Percentiles rank a stretch among this genome's conserved stretches.
phyloP scores from a whole-genome alignment of 2,329 filamentous ascomycete species.

The Phoma sp. region DNA sequence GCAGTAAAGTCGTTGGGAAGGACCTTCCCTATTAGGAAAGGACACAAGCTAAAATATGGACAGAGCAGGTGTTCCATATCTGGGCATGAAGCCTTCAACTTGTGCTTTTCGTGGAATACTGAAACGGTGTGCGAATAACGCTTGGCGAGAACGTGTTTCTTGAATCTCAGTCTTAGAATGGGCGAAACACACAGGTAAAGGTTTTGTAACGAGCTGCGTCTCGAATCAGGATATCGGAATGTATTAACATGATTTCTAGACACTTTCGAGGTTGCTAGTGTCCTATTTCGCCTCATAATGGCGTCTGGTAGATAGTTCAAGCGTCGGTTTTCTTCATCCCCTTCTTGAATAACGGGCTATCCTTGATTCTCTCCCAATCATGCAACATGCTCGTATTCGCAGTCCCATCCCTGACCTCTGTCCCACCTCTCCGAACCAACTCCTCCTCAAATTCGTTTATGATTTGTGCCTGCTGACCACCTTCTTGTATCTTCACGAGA shows the following conservation, averaged over 20 bases:
- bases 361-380: slow-evolving; percentile 47
- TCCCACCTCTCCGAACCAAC: slow-evolving; percentile 50
- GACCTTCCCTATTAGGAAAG: background rate
- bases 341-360: slow-evolving; percentile 43
- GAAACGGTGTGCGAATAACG: too few species aligned
- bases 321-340: slow-evolving; percentile 37
- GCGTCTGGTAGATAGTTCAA: background rate
- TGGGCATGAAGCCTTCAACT: too few species aligned
- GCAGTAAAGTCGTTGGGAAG: background rate
- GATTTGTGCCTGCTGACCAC: slow-evolving; percentile 32
- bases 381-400: slow-evolving; percentile 47
- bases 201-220: too few species aligned
- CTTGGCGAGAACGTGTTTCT: too few species aligned
- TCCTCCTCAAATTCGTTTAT: slow-evolving; percentile 55
- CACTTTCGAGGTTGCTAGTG: too few species aligned
- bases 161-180: too few species aligned
- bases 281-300: too few species aligned
- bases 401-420: slow-evolving; percentile 42
- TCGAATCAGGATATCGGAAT: too few species aligned
- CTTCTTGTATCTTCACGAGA: slow-evolving; percentile 34
- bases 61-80: too few species aligned
- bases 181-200: too few species aligned
- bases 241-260: too few species aligned
- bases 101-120: too few species aligned
- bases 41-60: background rate